Evolutionary conservation across 345 rosid species (phyloP).

Genomic region (Stellera chamaejasme): DNA sequence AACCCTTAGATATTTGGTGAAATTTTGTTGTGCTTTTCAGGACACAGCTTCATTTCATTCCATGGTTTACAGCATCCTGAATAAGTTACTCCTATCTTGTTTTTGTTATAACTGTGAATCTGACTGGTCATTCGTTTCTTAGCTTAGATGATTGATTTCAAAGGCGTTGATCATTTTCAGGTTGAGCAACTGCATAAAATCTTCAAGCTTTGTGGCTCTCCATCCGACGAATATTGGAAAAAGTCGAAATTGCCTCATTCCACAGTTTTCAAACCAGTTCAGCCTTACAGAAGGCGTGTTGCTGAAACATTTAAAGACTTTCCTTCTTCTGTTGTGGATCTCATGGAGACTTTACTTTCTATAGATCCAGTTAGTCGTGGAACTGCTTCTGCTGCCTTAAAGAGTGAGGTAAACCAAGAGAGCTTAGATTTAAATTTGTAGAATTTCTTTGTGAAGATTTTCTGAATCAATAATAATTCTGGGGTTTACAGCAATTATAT

Average conservation of each 20-base stretch:
- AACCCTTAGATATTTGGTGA: too few species aligned
- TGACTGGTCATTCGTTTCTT: too few species aligned
- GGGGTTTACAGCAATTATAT: too few species aligned
- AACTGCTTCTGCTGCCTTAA: conserved; percentile 69
- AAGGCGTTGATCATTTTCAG: conserved; percentile 19
- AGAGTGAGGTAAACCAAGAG: conserved; percentile 51
- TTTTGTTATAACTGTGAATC: too few species aligned
- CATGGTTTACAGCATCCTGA: too few species aligned
- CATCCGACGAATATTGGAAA: conserved; percentile 76
- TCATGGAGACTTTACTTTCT: conserved; percentile 71
- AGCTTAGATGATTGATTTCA: too few species aligned
- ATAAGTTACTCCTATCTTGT: too few species aligned
- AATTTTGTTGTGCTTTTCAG: too few species aligned
- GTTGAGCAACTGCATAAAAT: conserved; percentile 96
- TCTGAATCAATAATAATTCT: too few species aligned
- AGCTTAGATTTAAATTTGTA: too few species aligned
- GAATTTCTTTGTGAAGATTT: too few species aligned
- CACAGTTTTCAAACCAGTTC: conserved; percentile 70
- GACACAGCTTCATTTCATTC: too few species aligned
- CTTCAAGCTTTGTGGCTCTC: conserved; percentile 93
- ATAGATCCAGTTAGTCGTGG: conserved; percentile 76
- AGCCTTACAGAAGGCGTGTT: conserved; percentile 66
- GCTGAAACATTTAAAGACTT: conserved; percentile 55
- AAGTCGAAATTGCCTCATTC: conserved; percentile 53
- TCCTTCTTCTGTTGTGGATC: conserved; percentile 51